phyloP scores from a whole-genome alignment of 805 yeast species.

The Diddensiella transvaalensis region DNA sequence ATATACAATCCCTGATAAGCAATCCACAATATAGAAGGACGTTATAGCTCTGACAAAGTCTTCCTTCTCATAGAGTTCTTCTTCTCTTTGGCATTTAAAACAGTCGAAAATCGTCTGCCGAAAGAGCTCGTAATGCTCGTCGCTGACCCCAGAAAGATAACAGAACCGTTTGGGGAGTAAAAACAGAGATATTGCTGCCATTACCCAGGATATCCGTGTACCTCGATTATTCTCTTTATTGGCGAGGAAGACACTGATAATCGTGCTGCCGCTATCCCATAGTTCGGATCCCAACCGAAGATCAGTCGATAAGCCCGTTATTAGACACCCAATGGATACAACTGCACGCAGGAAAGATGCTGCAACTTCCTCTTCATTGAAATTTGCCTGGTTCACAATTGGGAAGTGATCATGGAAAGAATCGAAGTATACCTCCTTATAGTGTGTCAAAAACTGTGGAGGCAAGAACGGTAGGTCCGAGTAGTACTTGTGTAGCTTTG shows the following conservation, averaged over 20 bases:
- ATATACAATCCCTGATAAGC: constrained; percentile 1
- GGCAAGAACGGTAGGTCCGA: constrained; percentile 7
- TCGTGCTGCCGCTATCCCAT: constrained; percentile 7
- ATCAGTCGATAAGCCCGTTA: constrained; percentile 6
- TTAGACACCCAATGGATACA: constrained; percentile 9
- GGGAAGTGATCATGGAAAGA: constrained; percentile 2
- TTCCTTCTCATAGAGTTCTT: not conserved
- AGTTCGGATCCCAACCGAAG: constrained; percentile 4
- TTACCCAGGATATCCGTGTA: constrained; percentile 3
- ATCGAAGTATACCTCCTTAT: constrained; percentile 8
- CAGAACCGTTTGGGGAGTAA: not conserved
- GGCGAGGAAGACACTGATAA: constrained; percentile 2
- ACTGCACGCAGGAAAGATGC: constrained; percentile 7
- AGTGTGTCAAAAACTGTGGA: constrained; percentile 6
- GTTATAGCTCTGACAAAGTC: not conserved
- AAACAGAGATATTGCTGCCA: not conserved
- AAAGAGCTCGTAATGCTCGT: constrained; percentile 1
- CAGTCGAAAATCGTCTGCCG: not conserved
- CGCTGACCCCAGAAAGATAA: not conserved
- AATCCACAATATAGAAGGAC: not conserved
- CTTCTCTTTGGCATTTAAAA: not conserved
- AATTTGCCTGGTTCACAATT: not conserved
- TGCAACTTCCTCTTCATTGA: constrained; percentile 7
- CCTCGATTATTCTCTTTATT: not conserved
- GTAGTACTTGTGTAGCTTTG: constrained; percentile 9